Conservation (phyloP, 1,139 yeast species). For the Zygosaccharomyces sapae region DNA sequence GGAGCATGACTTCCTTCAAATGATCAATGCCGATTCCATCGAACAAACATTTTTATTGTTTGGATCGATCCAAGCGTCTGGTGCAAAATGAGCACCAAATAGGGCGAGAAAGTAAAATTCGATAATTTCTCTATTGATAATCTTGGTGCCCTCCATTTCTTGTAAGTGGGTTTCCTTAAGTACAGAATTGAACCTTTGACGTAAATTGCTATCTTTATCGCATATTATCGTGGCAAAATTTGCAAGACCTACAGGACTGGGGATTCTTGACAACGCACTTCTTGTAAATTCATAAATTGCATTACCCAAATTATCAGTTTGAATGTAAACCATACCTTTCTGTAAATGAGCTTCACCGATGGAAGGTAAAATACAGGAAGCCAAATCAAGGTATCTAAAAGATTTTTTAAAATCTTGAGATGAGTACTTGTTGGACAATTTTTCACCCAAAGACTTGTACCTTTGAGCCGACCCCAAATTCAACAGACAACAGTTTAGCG, state of each 20-base stretch:
- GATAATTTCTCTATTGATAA: slow-evolving; percentile 34
- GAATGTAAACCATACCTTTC: slow-evolving; percentile 53
- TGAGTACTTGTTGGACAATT: slow-evolving; percentile 41
- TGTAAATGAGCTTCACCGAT: slow-evolving; percentile 61
- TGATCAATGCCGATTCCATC: slow-evolving; percentile 21
- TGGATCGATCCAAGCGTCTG: slow-evolving; percentile 24
- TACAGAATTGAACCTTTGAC: slow-evolving; percentile 18
- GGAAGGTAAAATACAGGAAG: slow-evolving; percentile 57
- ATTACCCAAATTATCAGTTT: slow-evolving; percentile 39
- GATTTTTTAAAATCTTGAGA: slow-evolving; percentile 43
- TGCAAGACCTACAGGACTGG: slow-evolving; percentile 32
- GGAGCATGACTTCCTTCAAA: slow-evolving; percentile 24
- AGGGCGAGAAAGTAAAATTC: slow-evolving; percentile 33
- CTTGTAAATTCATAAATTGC: slow-evolving; percentile 54
- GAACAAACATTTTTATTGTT: slow-evolving; percentile 13
- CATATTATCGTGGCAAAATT: slow-evolving; percentile 25
- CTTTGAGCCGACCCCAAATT: slow-evolving; percentile 59
- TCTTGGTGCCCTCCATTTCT: slow-evolving; percentile 23
- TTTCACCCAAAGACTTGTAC: slow-evolving; percentile 48
- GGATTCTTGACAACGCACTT: slow-evolving; percentile 54
- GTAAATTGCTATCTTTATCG: slow-evolving; percentile 22
- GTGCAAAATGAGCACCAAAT: slow-evolving; percentile 28
- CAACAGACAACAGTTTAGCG: slow-evolving; percentile 52
- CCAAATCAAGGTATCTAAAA: slow-evolving; percentile 47
- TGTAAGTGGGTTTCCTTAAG: slow-evolving; percentile 21